Conservation (phyloP, 495 filamentous ascomycete genomes). For the Amniculicola lignicola region DNA sequence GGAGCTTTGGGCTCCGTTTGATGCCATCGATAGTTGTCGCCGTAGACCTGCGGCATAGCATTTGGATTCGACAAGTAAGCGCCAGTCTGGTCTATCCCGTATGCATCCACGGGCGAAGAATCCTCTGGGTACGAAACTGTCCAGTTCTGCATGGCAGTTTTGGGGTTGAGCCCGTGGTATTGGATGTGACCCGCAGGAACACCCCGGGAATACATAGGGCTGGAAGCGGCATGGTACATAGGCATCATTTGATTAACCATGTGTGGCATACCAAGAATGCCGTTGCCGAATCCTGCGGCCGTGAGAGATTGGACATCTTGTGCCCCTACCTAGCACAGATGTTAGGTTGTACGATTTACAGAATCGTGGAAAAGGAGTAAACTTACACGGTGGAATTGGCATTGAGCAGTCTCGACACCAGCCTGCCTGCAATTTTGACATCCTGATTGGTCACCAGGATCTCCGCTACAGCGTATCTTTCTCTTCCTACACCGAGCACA, state of each 20-base stretch:
- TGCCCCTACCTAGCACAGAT: slow-evolving; percentile 26
- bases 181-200: not conserved
- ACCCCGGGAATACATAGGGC: not conserved
- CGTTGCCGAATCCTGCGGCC: not conserved
- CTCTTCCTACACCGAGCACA: slow-evolving; percentile 87
- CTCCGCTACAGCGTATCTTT: slow-evolving; percentile 95
- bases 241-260: slow-evolving; percentile 20
- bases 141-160: slow-evolving; percentile 15
- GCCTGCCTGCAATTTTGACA: slow-evolving; percentile 81
- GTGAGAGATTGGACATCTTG: not conserved
- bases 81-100: slow-evolving; percentile 10
- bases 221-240: slow-evolving; percentile 11
- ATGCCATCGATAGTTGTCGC: slow-evolving; percentile 15
- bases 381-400: slow-evolving; percentile 76
- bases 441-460: slow-evolving; percentile 67
- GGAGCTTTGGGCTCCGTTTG: slow-evolving; percentile 5
- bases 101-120: slow-evolving; percentile 27
- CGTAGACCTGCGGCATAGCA: slow-evolving; percentile 11
- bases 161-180: slow-evolving; percentile 17
- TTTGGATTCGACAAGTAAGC: slow-evolving; percentile 14
- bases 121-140: slow-evolving; percentile 24
- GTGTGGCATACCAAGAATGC: not conserved
- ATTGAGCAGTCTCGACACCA: slow-evolving; percentile 55
- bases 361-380: not conserved
- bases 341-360: not conserved